phyloP scores from a whole-genome alignment of 1,284 basidiomycete genomes.

The Hemileia vastatrix region DNA sequence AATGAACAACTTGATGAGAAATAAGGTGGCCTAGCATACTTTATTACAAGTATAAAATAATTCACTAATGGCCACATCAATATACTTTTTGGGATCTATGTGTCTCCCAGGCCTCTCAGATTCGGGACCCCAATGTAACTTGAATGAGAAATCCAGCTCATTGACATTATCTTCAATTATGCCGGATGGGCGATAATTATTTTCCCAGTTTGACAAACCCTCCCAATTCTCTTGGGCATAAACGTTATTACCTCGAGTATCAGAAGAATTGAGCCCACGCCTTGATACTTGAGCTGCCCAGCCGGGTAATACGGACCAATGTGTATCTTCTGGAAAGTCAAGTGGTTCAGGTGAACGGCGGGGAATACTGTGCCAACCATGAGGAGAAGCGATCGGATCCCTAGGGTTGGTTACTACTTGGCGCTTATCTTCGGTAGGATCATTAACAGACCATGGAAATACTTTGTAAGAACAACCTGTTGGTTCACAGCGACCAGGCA shows the following conservation, averaged over 20 bases:
- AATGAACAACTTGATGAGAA: conserved; percentile 51
- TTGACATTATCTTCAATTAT: too few relatives aligned
- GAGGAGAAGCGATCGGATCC: conserved; percentile 52
- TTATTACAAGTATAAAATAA: conserved; percentile 87
- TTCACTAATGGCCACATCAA: conserved; percentile 75
- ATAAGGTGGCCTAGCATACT: conserved; percentile 50
- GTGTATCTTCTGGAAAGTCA: conserved; percentile 48
- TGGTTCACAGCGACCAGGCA: conserved; percentile 2
- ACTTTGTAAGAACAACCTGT: conserved; percentile 30
- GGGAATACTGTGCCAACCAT: conserved; percentile 68
- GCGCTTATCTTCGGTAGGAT: conserved; percentile 31
- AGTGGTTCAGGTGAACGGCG: conserved; percentile 45
- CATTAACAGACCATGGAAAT: conserved; percentile 33
- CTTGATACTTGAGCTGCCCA: conserved; percentile 67
- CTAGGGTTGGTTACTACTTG: conserved; percentile 26
- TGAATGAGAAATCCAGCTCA: conserved; percentile 58
- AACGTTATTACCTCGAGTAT: conserved; percentile 45
- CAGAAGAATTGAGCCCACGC: neutral
- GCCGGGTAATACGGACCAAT: conserved; percentile 66
- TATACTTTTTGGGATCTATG: conserved; percentile 65
- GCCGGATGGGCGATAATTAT: conserved; percentile 68
- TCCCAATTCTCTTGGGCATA: conserved; percentile 84
- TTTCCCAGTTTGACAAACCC: conserved; percentile 61
- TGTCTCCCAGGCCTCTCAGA: conserved; percentile 46
- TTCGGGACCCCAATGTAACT: conserved; percentile 50